Base-by-base conservation (phyloP, 2,329 filamentous ascomycete species). In the Alternaria sp. region DNA sequence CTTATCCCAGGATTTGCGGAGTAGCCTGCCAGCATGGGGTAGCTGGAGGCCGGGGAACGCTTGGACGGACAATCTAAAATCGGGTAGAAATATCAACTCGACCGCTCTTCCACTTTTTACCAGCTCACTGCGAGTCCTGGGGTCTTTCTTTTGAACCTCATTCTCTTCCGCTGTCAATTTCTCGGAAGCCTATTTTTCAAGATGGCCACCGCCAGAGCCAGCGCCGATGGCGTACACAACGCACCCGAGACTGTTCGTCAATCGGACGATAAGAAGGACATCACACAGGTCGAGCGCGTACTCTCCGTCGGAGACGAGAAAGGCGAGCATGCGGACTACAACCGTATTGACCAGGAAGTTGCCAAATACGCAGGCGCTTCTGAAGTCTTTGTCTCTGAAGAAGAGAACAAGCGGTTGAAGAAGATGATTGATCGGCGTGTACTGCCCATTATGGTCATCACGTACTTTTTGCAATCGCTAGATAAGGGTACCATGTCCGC, bases 381-480 rank as follows among this genome's bases (percentile, higher is more conserved):
- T 75, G 18, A 63, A 22, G 80, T 92, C 51, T 79, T 85, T 2
- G 87, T 93, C 69, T 82, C 84, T 4, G 79, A 83, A 1, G 87
- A 85, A 59, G 87, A 90, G 55, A 89, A 87, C 76, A 82, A 78
- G 40, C 81, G 89, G 30, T 82, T 93, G 54, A 87, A 86, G 64
- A 84, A 78, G 53, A 81, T 88, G 81, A 91, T 93, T 66, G 89
- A 93, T 77, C 84, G 82, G 63, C 85, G 90, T 32, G 85, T 93
- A 3, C 80, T 94, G 44, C 78, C 84, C 2, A 82, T 93, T 74
- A 93, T 93, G 90, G 85, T 93, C 59, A 76, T 85, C 49, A 92
- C 90, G 0, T 92, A 93, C 77, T 92, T 93, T 72, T 78, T 92
- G 22, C 90, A 78, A 41, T 85, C 87, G 46, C 82, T 91, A 46